Conservation (phyloP, 2,329 filamentous ascomycete species). For the Colletotrichum lentis region DNA sequence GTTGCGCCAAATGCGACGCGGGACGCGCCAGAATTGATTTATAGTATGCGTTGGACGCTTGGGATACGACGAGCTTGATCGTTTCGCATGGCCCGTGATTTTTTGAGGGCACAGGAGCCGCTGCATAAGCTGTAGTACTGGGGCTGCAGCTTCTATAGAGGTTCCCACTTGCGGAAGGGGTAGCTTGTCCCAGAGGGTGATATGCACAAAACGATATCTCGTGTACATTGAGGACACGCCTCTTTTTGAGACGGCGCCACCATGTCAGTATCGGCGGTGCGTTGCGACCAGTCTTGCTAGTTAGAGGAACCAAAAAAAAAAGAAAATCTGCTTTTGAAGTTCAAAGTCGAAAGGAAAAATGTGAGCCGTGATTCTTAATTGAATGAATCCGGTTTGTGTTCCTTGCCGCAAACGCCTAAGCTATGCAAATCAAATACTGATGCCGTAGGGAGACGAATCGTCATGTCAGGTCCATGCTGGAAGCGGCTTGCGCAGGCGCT, state of each 20-base stretch:
- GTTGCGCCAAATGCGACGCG: conserved; percentile 6
- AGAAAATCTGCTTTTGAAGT: conserved; percentile 36
- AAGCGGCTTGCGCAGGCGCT: conserved; percentile 39
- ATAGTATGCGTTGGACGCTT: conserved; percentile 22
- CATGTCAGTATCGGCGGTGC: conserved; percentile 27
- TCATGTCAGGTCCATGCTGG: conserved; percentile 38
- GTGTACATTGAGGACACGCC: conserved; percentile 33
- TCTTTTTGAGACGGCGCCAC: conserved; percentile 19
- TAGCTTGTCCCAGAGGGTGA: conserved; percentile 19
- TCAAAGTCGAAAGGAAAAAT: conserved; percentile 11
- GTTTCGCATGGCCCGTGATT: conserved; percentile 26
- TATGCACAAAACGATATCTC: conserved; percentile 36
- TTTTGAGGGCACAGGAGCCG: conserved; percentile 30
- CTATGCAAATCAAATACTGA: conserved; percentile 30
- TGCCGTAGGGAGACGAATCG: background rate
- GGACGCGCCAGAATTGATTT: conserved; percentile 19
- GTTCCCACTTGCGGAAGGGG: conserved; percentile 13
- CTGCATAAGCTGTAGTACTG: conserved; percentile 27
- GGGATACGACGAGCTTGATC: conserved; percentile 13
- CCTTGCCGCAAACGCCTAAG: conserved; percentile 32
- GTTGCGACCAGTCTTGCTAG: conserved; percentile 30
- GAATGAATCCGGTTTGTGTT: conserved; percentile 19
- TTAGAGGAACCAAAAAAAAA: conserved; percentile 17
- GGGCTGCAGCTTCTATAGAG: conserved; percentile 27
- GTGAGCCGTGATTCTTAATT: background rate